A percentile compares a stretch with the other conserved stretches of the same genome.
Evolutionary conservation across 345 rosid genomes (phyloP).

Genomic region (Populus pruinosa): DNA sequence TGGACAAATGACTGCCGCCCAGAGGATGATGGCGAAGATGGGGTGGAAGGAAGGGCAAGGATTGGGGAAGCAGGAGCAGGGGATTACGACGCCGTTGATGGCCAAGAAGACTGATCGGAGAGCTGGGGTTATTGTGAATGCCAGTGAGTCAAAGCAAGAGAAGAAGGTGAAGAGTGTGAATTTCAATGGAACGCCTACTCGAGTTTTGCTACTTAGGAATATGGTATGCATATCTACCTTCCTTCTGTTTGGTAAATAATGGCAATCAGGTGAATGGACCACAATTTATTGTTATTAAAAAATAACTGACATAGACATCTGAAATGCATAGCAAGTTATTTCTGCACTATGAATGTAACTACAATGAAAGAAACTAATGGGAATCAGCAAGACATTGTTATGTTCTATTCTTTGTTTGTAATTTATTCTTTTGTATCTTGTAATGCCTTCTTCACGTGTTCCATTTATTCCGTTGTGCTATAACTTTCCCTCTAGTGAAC

Average conservation of each 20-base stretch:
- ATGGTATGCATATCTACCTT: conserved; percentile 49
- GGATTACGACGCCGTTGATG: conserved; percentile 94
- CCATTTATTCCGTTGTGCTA: background rate
- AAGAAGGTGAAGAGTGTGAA: conserved; percentile 91
- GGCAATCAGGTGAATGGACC: too few relatives aligned
- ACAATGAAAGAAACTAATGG: background rate
- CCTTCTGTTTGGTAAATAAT: too few relatives aligned
- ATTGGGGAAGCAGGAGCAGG: conserved; percentile 91
- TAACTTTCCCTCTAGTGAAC: background rate
- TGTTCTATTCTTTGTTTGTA: background rate
- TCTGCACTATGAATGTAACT: background rate
- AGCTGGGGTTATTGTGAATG: conserved; percentile 97
- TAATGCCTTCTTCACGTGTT: background rate
- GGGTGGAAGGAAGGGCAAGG: conserved; percentile 99
- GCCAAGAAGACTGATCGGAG: conserved; percentile 96
- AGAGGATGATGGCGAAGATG: conserved; percentile 99
- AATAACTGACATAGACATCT: background rate
- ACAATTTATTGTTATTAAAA: background rate
- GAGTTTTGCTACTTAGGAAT: conserved; percentile 81
- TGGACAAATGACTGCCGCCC: conserved; percentile 99
- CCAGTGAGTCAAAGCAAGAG: conserved; percentile 68
- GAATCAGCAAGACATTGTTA: background rate
- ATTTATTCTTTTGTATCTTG: background rate
- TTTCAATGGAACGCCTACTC: conserved; percentile 79
- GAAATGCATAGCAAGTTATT: background rate